Percentiles rank a stretch among this genome's conserved stretches.
phyloP scores from a whole-genome alignment of 805 yeast genomes.

The Metschnikowia orientalis region DNA sequence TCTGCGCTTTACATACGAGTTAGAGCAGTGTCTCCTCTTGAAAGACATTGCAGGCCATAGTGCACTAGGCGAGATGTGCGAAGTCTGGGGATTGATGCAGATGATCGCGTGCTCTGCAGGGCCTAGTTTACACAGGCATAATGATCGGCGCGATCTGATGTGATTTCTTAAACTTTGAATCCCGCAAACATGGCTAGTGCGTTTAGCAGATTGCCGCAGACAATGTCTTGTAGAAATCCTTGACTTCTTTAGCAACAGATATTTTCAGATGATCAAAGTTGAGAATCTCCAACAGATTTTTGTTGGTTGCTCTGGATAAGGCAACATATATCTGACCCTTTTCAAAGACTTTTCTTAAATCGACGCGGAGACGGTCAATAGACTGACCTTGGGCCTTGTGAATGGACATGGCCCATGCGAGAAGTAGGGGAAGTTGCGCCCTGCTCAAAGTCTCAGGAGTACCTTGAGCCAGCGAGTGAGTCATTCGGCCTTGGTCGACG shows the following conservation, averaged over 20 bases:
- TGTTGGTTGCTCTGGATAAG: conserved; percentile 76
- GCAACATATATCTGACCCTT: conserved; percentile 97
- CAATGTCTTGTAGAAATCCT: conserved; percentile 58
- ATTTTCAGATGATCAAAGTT: conserved; percentile 66
- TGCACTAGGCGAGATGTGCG: not conserved
- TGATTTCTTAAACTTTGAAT: too few relatives aligned
- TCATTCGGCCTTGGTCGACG: conserved; percentile 26
- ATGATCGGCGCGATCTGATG: too few relatives aligned
- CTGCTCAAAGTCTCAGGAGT: conserved; percentile 8
- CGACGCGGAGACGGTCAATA: conserved; percentile 68
- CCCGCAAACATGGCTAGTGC: too few relatives aligned
- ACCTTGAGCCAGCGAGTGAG: not conserved
- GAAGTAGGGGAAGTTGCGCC: conserved; percentile 72
- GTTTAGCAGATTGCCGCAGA: too few relatives aligned
- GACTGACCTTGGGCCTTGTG: conserved; percentile 97
- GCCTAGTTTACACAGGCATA: too few relatives aligned
- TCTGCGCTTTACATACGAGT: conserved; percentile 10
- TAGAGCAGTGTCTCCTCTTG: conserved; percentile 12
- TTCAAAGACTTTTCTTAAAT: conserved; percentile 72
- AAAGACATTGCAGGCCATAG: too few relatives aligned
- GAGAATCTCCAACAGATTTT: conserved; percentile 77
- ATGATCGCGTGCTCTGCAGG: too few relatives aligned
- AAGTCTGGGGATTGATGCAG: not conserved
- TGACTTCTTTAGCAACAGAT: conserved; percentile 65
- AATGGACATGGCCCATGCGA: conserved; percentile 96